phyloP scores from a whole-genome alignment of 495 filamentous ascomycete species.

The Neurospora tetraspora region DNA sequence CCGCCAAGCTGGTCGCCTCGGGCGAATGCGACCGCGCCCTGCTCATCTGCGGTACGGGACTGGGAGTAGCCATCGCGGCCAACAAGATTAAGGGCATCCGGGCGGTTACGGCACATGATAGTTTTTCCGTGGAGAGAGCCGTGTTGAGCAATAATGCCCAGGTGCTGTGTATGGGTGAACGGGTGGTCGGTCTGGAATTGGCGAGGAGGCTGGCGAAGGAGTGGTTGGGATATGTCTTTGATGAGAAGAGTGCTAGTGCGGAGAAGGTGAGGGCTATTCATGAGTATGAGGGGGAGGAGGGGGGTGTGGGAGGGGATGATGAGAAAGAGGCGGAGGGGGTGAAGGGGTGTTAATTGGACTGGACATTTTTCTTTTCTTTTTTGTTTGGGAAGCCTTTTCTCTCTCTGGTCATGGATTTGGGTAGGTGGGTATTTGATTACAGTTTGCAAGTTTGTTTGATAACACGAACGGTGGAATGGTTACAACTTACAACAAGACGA shows the following conservation, averaged over 20 bases:
- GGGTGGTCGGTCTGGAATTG: conserved; percentile 72
- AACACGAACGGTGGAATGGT: too few relatives aligned
- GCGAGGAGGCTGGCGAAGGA: conserved; percentile 68
- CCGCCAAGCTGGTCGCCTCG: conserved; percentile 52
- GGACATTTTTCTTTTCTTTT: neutral
- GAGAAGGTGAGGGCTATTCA: conserved; percentile 67
- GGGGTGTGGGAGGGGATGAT: conserved; percentile 10
- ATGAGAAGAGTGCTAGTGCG: conserved; percentile 59
- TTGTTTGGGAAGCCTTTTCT: neutral
- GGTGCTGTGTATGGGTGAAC: conserved; percentile 80
- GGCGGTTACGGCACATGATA: conserved; percentile 80
- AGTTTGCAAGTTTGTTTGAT: neutral
- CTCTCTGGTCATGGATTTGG: neutral
- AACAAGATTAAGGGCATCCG: conserved; percentile 82
- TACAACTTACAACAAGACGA: neutral
- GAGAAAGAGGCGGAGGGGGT: conserved; percentile 6
- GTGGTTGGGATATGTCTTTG: conserved; percentile 77
- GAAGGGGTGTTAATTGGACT: neutral
- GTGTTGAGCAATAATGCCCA: conserved; percentile 80
- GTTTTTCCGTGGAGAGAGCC: conserved; percentile 71
- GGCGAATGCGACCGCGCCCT: conserved; percentile 70
- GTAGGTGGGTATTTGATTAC: neutral
- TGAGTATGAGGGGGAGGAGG: conserved; percentile 51
- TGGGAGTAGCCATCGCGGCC: conserved; percentile 76
- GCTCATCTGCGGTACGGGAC: conserved; percentile 78